Evolutionary conservation across 768 basidiomycete genomes (phyloP).

Genomic region (Russula vinacea): DNA sequence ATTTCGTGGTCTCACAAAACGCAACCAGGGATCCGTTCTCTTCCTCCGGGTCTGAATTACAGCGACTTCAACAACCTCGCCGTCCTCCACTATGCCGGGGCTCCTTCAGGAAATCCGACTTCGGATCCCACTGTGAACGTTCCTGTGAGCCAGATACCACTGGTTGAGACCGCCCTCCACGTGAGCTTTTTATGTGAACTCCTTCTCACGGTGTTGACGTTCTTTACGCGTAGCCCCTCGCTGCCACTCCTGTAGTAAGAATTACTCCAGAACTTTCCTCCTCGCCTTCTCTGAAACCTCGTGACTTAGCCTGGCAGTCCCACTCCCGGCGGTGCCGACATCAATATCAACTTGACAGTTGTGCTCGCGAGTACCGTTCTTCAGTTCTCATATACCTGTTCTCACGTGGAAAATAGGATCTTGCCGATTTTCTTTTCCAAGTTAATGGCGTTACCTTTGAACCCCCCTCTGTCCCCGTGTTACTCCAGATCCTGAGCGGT

Average conservation of each 20-base stretch:
- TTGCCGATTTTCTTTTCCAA: rapidly evolving
- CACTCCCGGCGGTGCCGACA: conserved; percentile 23
- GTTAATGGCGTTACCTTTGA: conserved; percentile 10
- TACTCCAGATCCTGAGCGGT: conserved; percentile 26
- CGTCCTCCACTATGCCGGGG: conserved; percentile 29
- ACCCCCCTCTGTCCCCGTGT: conserved; percentile 12
- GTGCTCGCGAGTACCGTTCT: conserved; percentile 30
- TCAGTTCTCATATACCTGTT: neutral
- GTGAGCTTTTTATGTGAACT: neutral
- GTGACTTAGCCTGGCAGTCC: conserved; percentile 15
- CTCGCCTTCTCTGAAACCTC: neutral
- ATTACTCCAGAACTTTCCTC: neutral
- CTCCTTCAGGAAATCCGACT: conserved; percentile 17
- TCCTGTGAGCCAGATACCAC: conserved; percentile 6
- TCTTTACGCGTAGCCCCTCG: neutral
- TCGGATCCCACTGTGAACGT: conserved; percentile 2
- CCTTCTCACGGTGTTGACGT: neutral
- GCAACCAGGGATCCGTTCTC: conserved; percentile 22
- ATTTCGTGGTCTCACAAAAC: conserved; percentile 21
- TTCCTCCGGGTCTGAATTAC: conserved; percentile 10
- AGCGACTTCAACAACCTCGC: conserved; percentile 5
- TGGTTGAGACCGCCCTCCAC: conserved; percentile 24
- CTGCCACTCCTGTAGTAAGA: conserved; percentile 2
- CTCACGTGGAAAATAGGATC: neutral
- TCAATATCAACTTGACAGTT: conserved; percentile 19